Conservation (phyloP, 768 basidiomycete species). For the Solioccasus polychromus region DNA sequence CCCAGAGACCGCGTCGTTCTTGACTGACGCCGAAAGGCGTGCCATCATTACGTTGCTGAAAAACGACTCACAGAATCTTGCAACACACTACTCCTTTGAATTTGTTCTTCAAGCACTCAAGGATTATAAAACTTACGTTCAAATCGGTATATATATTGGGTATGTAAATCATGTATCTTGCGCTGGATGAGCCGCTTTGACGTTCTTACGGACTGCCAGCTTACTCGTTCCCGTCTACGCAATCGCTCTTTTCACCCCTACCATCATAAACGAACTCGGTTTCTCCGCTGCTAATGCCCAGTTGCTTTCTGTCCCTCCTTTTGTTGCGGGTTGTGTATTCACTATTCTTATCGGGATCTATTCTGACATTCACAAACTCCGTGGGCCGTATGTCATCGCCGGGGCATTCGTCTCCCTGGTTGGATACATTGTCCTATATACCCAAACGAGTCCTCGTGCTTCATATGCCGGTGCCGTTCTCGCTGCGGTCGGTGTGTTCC, state of each 20-base stretch:
- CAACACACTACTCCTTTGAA: constrained; percentile 42
- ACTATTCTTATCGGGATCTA: constrained; percentile 41
- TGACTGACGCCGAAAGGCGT: constrained; percentile 43
- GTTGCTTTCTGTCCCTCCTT: constrained; percentile 48
- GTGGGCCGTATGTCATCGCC: constrained; percentile 50
- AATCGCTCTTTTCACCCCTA: constrained; percentile 50
- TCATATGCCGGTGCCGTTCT: constrained; percentile 49
- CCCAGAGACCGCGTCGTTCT: constrained; percentile 56
- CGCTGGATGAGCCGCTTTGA: background rate
- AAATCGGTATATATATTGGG: constrained; percentile 42
- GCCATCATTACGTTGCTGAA: constrained; percentile 35
- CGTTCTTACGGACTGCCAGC: constrained; percentile 19
- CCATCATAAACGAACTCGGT: constrained; percentile 49
- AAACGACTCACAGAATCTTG: constrained; percentile 42
- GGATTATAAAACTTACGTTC: constrained; percentile 42
- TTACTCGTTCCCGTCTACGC: constrained; percentile 46
- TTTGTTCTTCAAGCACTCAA: constrained; percentile 49
- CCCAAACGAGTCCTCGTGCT: constrained; percentile 17
- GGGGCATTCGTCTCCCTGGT: constrained; percentile 42
- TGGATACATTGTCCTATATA: constrained; percentile 51
- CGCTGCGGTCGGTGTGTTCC: constrained; percentile 51
- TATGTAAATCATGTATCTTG: constrained; percentile 11
- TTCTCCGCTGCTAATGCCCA: constrained; percentile 51
- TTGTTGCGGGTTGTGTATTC: constrained; percentile 42
- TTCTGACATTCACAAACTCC: constrained; percentile 40